Evolutionary conservation across 352 stramenopile species (phyloP).

Genomic region (Phytopythium delawarense): DNA sequence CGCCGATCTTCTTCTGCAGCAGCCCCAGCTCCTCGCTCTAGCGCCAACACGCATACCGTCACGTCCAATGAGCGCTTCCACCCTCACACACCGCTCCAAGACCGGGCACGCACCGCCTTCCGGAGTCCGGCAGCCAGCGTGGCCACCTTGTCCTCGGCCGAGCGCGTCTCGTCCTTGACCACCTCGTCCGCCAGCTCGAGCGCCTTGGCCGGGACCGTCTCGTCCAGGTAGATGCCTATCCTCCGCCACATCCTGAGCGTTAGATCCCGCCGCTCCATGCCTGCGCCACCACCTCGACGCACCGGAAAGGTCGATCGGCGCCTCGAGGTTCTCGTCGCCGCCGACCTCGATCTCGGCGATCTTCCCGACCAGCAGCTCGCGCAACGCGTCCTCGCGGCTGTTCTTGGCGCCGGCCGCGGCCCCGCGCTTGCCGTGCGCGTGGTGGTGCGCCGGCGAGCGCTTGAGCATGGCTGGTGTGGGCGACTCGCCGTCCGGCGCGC

Average conservation of each 20-base stretch:
- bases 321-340: conserved; percentile 70
- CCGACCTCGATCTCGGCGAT: conserved; percentile 85
- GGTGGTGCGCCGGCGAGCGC: conserved; percentile 24
- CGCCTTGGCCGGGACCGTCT: conserved; percentile 28
- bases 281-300: neutral
- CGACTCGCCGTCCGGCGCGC: neutral
- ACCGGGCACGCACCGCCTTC: conserved; percentile 28
- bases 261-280: neutral
- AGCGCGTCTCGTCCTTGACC: conserved; percentile 29
- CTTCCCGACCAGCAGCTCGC: conserved; percentile 77
- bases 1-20: conserved; percentile 79
- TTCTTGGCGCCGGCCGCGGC: conserved; percentile 8
- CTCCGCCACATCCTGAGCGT: neutral
- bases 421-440: conserved; percentile 19
- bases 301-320: conserved; percentile 69
- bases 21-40: conserved; percentile 54
- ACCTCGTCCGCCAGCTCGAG: conserved; percentile 34
- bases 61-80: no score
- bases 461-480: conserved; percentile 8
- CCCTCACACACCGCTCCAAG: no score
- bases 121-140: conserved; percentile 33
- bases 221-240: conserved; percentile 64
- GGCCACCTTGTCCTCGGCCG: conserved; percentile 40
- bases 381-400: conserved; percentile 50
- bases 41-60: neutral